These are phyloP conservation scores for Bipolaris gigantea DNA, from an alignment of 2,329 filamentous ascomycete species.

Conservation along the genomic window DNA sequence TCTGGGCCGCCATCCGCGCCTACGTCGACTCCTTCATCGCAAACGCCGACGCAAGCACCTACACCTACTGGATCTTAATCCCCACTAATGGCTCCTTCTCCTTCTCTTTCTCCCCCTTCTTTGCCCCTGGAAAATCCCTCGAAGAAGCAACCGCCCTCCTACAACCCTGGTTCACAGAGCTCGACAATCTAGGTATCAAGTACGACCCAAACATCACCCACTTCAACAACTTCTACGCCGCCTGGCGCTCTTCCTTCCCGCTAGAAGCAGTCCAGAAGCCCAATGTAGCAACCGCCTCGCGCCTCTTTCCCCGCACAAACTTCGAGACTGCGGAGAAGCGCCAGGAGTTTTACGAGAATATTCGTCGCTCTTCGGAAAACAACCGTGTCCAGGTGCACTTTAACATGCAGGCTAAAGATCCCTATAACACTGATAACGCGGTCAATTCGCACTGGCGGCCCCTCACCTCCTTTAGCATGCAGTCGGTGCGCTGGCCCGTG, in stretches of 20 bases:
- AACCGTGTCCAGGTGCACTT: conserved; percentile 41
- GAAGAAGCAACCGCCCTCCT: conserved; percentile 35
- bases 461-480: conserved; percentile 32
- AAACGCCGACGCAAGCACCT: conserved; percentile 43
- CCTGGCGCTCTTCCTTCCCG: conserved; percentile 40
- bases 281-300: conserved; percentile 39
- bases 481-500: conserved; percentile 38
- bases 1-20: conserved; percentile 38
- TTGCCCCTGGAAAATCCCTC: conserved; percentile 39
- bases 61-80: conserved; percentile 39
- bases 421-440: conserved; percentile 34
- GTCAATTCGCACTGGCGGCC: conserved; percentile 38
- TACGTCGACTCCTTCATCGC: conserved; percentile 38
- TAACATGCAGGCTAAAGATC: conserved; percentile 40
- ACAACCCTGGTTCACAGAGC: conserved; percentile 37
- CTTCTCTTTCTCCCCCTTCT: conserved; percentile 42
- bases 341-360: conserved; percentile 32
- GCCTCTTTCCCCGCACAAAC: conserved; percentile 40
- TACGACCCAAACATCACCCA: conserved; percentile 42
- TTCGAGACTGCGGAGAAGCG: conserved; percentile 38
- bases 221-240: conserved; percentile 37
- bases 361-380: conserved; percentile 40
- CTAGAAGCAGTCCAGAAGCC: conserved; percentile 40
- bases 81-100: conserved; percentile 39
- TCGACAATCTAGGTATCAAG: conserved; percentile 32